Base-by-base conservation (phyloP, 257 asterid genomes). In the Przewalskia tangutica region DNA sequence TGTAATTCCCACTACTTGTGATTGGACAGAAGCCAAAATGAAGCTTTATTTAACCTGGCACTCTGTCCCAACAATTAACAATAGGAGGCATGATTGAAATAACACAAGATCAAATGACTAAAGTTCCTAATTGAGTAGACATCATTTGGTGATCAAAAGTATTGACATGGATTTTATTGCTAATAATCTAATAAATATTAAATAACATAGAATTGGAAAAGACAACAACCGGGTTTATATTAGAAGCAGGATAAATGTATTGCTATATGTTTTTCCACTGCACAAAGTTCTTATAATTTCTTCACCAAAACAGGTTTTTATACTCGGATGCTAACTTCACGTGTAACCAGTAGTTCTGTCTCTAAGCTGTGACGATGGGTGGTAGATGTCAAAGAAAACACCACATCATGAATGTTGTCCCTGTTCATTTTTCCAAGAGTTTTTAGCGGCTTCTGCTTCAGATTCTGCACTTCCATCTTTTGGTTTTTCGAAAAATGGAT, bases 401-500 rank as follows among this genome's bases (percentile, higher is more conserved):
- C 18, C 65, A 56, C 68, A 16, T 82, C 75, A 87, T 48, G 73
- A 63, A 8, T 71, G 86, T 56, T 85, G 86, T 70, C 91, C 86
- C 75, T 88, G 91, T 88, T 93, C 93, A 44, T 84, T 88, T 86
- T 87, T 88, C 89, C 89, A 86, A 38, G 94, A 89, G 86, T 87
- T 91, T 73, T 90, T 88, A 36, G 92, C 97, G 10, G 90, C 91
- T 76, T 86, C 91, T 16, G 86, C 89, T 18, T 76, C 83, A 59
- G 90, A 55, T 75, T 85, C 85, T 34, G 85, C 83, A 27, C 81
- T 58, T 11, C 88, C 89, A 38, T 86, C 86, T 3, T 88, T 91
- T 6, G 87, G 90, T 84, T 88, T 87, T 2, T 91, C 87, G 80
- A 94, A 94, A 84, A 83, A 93, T 51, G 97, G 92, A 88, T 94